phyloP scores from a whole-genome alignment of 306 rosid genomes.

The Echinosophora koreensis region DNA sequence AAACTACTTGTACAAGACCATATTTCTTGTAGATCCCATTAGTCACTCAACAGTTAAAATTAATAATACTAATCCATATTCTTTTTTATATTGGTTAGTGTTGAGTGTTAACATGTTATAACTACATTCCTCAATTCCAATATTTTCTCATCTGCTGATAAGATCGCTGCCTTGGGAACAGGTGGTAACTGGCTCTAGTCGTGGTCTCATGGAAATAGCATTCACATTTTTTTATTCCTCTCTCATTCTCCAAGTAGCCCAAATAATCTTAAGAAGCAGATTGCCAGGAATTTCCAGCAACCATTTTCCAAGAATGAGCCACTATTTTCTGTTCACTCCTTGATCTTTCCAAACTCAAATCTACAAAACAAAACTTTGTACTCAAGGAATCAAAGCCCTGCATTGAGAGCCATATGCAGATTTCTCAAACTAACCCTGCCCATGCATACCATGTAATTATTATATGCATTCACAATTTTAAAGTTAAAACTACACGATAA shows the following conservation, averaged over 20 bases:
- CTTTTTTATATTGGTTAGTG: not conserved
- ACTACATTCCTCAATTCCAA: not conserved
- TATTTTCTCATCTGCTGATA: not conserved
- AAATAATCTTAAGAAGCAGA: conserved; percentile 1
- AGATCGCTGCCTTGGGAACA: not conserved
- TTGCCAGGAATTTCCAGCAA: not conserved
- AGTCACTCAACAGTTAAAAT: not conserved
- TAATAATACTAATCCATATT: not conserved
- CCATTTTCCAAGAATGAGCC: not conserved
- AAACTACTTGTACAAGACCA: not conserved
- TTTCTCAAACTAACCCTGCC: conserved; percentile 23
- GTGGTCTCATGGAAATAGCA: not conserved
- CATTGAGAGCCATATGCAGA: conserved; percentile 10
- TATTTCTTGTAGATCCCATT: not conserved
- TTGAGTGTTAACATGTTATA: not conserved
- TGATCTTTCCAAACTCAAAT: conserved; percentile 25
- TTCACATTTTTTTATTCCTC: not conserved
- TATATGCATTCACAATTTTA: conserved; percentile 21
- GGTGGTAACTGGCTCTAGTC: not conserved
- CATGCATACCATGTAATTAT: not conserved
- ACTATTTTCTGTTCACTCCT: conserved; percentile 14
- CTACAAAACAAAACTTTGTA: not conserved
- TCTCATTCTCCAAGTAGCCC: conserved; percentile 15
- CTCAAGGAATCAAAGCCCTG: conserved; percentile 33
- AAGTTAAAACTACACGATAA: conserved; percentile 16